Conservation (phyloP, 2,329 filamentous ascomycete genomes). For the Lachnum nothofagi region DNA sequence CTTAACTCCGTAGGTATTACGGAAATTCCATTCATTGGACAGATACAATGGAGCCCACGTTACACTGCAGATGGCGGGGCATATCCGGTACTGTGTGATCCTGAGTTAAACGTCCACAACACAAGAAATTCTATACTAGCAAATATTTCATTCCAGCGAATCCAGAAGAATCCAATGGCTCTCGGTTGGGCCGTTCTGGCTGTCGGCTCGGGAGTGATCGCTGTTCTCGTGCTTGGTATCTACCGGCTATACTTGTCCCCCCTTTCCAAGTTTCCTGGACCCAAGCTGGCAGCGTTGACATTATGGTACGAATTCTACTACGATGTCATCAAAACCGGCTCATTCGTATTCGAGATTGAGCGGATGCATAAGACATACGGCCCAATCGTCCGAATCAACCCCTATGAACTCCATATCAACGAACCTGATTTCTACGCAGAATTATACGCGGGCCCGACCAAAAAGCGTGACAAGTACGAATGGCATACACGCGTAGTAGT, state of each 20-base stretch:
- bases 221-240: no score
- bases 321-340: constrained; percentile 38
- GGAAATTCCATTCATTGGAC: no score
- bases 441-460: constrained; percentile 31
- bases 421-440: constrained; percentile 37
- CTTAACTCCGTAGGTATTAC: no score
- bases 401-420: constrained; percentile 38
- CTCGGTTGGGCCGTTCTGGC: no score
- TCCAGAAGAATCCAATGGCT: no score
- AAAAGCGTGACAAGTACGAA: constrained; percentile 12
- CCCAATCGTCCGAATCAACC: constrained; percentile 35
- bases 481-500: constrained; percentile 11
- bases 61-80: no score
- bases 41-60: no score
- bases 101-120: no score
- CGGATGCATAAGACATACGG: constrained; percentile 35
- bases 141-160: no score
- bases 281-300: constrained; percentile 31
- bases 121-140: no score
- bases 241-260: constrained; percentile 34
- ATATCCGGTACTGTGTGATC: no score
- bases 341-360: constrained; percentile 40
- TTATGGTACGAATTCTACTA: constrained; percentile 36
- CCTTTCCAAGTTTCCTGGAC: constrained; percentile 32
- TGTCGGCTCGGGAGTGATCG: no score